Evolutionary conservation across 306 rosid species (phyloP).

Genomic region (Rosa multiflora): DNA sequence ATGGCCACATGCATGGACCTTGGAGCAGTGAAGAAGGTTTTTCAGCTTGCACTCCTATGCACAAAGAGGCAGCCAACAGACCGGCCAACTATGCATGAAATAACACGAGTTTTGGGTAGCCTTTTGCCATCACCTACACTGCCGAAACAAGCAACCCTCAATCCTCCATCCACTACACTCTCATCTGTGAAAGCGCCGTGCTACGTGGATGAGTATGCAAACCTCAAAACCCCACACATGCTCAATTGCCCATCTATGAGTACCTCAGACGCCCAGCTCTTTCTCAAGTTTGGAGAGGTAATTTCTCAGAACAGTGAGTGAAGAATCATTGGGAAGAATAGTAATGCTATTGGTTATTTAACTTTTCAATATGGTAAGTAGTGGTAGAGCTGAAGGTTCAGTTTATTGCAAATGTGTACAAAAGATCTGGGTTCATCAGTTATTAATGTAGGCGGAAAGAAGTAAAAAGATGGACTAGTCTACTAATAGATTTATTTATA

Average conservation of each 20-base stretch:
- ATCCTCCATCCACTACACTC: conserved; percentile 24
- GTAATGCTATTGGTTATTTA: background rate
- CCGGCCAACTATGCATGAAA: conserved; percentile 91
- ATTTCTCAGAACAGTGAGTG: conserved; percentile 80
- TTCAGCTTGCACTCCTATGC: conserved; percentile 85
- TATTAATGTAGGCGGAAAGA: conserved; percentile 20
- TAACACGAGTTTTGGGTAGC: conserved; percentile 68
- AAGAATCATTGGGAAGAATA: conserved; percentile 10
- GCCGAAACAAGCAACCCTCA: conserved; percentile 36
- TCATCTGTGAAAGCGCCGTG: conserved; percentile 52
- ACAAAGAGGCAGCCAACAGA: conserved; percentile 76
- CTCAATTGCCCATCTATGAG: conserved; percentile 84
- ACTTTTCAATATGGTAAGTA: background rate
- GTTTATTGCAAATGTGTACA: conserved; percentile 42
- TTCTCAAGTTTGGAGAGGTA: conserved; percentile 91
- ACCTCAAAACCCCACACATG: conserved; percentile 72
- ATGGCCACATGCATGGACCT: conserved; percentile 77
- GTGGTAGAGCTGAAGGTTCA: background rate
- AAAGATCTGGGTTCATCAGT: conserved; percentile 20
- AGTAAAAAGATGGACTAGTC: conserved; percentile 18
- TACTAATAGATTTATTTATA: conserved; percentile 6
- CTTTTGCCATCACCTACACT: conserved; percentile 35
- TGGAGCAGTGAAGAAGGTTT: conserved; percentile 77
- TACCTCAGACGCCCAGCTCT: conserved; percentile 85
- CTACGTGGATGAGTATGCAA: conserved; percentile 81